Evolutionary conservation across 805 yeast species (phyloP).

Genomic region (Hemisphaericaspora nanyangensis): DNA sequence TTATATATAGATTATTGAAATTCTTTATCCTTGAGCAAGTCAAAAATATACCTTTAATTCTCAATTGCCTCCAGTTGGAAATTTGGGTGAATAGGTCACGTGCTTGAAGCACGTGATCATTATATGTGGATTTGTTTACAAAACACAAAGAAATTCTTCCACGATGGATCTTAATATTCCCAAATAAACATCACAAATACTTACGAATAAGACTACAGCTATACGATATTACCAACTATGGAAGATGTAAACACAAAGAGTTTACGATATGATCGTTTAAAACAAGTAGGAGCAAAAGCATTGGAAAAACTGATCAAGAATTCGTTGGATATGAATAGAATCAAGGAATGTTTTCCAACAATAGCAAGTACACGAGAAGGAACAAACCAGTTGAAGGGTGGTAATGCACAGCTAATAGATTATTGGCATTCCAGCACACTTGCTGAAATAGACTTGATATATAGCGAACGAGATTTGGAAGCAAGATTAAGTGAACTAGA

Average conservation of each 20-base stretch:
- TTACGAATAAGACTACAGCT: too few relatives aligned
- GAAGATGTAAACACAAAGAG: background rate
- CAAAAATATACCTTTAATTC: too few relatives aligned
- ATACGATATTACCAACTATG: too few relatives aligned
- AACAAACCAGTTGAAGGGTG: constrained; percentile 39
- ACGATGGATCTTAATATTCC: too few relatives aligned
- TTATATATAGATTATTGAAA: too few relatives aligned
- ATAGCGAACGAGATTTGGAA: constrained; percentile 45
- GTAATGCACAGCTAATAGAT: constrained; percentile 48
- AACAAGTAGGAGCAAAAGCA: constrained; percentile 50
- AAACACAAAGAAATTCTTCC: too few relatives aligned
- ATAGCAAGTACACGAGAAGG: constrained; percentile 48
- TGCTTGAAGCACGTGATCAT: too few relatives aligned
- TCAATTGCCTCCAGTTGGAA: too few relatives aligned
- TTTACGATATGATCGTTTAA: constrained; percentile 47
- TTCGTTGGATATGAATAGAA: constrained; percentile 47
- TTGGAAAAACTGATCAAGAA: constrained; percentile 49
- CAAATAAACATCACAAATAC: too few relatives aligned
- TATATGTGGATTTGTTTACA: too few relatives aligned
- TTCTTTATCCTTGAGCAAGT: too few relatives aligned
- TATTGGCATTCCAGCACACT: constrained; percentile 49
- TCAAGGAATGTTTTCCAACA: constrained; percentile 52
- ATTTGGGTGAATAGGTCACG: too few relatives aligned
- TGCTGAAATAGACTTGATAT: constrained; percentile 53
- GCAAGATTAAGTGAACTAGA: constrained; percentile 45